These are phyloP conservation scores for Apostasia shenzhenica DNA, from an alignment of 106 monocot species.

Conservation along the genomic window DNA sequence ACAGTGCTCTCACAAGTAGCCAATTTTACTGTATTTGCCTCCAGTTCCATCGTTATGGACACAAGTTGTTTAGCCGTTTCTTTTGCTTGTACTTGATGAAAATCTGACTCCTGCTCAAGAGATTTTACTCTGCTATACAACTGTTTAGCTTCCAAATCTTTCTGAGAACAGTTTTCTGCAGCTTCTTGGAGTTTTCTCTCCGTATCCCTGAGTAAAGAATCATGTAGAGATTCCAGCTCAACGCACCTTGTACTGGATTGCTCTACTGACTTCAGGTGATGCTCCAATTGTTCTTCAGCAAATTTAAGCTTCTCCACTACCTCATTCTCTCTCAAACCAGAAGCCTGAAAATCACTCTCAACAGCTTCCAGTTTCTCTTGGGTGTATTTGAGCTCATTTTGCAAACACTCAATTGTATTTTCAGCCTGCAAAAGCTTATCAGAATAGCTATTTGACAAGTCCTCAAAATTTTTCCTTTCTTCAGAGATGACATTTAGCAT, in stretches of 20 bases:
- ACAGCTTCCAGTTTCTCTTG: constrained; percentile 30
- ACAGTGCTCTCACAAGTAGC: constrained; percentile 24
- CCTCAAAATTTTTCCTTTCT: constrained; percentile 56
- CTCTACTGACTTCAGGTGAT: constrained; percentile 33
- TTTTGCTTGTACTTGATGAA: constrained; percentile 20
- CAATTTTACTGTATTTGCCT: constrained; percentile 31
- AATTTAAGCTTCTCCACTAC: constrained; percentile 37
- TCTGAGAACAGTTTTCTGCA: constrained; percentile 25
- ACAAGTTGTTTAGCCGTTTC: constrained; percentile 42
- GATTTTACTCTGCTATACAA: constrained; percentile 33
- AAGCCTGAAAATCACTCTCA: constrained; percentile 39
- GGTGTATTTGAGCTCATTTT: constrained; percentile 27
- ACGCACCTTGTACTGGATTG: constrained; percentile 44
- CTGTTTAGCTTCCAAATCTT: constrained; percentile 47
- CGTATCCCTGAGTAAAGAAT: constrained; percentile 45
- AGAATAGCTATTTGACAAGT: constrained; percentile 18
- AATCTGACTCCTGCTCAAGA: constrained; percentile 35
- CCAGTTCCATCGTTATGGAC: constrained; percentile 48
- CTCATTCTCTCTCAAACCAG: constrained; percentile 41
- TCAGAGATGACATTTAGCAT: constrained; percentile 26
- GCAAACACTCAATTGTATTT: constrained; percentile 27
- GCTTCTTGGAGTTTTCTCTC: constrained; percentile 57
- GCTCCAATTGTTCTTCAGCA: constrained; percentile 50
- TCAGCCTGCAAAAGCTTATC: constrained; percentile 40
- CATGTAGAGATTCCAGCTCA: constrained; percentile 45